These are phyloP conservation scores for Xylaria nigripes DNA, from an alignment of 495 filamentous ascomycete species.

Conservation along the genomic window DNA sequence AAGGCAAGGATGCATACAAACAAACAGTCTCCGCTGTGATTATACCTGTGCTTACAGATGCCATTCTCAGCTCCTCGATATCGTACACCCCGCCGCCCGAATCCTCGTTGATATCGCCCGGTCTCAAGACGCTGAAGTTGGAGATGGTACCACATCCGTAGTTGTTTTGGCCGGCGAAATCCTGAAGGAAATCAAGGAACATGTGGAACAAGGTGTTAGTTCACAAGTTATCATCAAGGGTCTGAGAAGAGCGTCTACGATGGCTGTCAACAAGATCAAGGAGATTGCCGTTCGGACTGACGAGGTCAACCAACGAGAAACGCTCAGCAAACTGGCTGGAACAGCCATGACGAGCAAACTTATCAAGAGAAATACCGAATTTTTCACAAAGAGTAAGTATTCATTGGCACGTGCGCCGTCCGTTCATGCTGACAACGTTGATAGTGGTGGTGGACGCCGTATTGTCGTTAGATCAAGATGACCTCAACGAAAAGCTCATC, in stretches of 20 bases:
- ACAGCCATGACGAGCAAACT: constrained; percentile 99
- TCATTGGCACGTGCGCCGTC: background rate
- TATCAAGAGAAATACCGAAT: constrained; percentile 92
- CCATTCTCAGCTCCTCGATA: constrained; percentile 72
- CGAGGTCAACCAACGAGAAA: constrained; percentile 82
- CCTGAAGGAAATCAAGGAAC: constrained; percentile 87
- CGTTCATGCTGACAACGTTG: constrained; percentile 9
- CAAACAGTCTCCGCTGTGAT: background rate
- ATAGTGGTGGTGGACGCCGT: constrained; percentile 97
- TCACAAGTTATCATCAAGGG: constrained; percentile 97
- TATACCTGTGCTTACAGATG: background rate
- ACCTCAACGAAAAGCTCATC: constrained; percentile 95
- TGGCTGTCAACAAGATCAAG: constrained; percentile 98
- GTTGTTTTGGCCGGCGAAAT: constrained; percentile 95
- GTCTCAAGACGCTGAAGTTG: constrained; percentile 98
- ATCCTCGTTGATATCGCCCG: constrained; percentile 97
- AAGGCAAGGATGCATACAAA: constrained; percentile 51
- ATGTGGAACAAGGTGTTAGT: constrained; percentile 94
- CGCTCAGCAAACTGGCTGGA: constrained; percentile 76
- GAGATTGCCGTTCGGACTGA: constrained; percentile 87
- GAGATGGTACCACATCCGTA: constrained; percentile 94
- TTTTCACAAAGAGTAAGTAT: constrained; percentile 92
- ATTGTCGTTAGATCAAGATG: constrained; percentile 90
- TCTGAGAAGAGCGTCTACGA: constrained; percentile 72
- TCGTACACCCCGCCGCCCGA: constrained; percentile 94